These are phyloP conservation scores for Eimeria necatrix DNA, from an alignment of 169 alveolate genomes.

Conservation along the genomic window DNA sequence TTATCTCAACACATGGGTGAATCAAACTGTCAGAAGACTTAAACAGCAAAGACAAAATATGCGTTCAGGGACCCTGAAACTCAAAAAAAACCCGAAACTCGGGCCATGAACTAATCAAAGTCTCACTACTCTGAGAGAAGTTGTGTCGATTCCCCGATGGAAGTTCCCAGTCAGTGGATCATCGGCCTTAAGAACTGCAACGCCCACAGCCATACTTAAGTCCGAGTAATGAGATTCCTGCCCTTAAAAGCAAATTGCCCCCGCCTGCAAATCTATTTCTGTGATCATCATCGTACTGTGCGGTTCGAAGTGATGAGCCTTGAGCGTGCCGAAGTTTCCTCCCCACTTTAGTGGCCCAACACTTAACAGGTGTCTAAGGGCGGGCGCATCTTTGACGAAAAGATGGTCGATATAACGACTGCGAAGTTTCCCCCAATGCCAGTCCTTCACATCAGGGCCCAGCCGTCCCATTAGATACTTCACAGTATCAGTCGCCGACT, in stretches of 20 bases:
- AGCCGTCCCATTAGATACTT: slow-evolving; percentile 63
- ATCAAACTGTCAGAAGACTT: too few species aligned
- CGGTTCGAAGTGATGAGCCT: slow-evolving; percentile 78
- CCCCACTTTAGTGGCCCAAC: slow-evolving; percentile 79
- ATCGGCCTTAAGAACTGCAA: slow-evolving; percentile 52
- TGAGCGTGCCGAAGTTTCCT: slow-evolving; percentile 73
- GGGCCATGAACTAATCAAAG: neutral
- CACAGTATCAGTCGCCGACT: slow-evolving; percentile 48
- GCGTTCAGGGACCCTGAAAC: too few species aligned
- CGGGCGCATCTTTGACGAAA: slow-evolving; percentile 49
- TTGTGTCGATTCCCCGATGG: slow-evolving; percentile 61
- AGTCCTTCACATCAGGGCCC: slow-evolving; percentile 47
- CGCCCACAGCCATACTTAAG: neutral
- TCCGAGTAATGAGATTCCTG: neutral
- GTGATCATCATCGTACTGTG: slow-evolving; percentile 42
- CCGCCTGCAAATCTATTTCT: neutral
- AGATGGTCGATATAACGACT: slow-evolving; percentile 67
- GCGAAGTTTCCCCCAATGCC: slow-evolving; percentile 74
- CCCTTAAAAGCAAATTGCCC: neutral
- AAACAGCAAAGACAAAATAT: too few species aligned
- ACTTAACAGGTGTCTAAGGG: slow-evolving; percentile 51
- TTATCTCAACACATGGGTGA: too few species aligned
- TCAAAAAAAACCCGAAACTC: neutral
- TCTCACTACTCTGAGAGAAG: slow-evolving; percentile 58
- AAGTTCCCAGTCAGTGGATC: slow-evolving; percentile 48